A percentile compares a stretch with the other conserved stretches of the same genome.
Evolutionary conservation across 257 asterid species (phyloP).

Genomic region (Nicotiana knightiana): DNA sequence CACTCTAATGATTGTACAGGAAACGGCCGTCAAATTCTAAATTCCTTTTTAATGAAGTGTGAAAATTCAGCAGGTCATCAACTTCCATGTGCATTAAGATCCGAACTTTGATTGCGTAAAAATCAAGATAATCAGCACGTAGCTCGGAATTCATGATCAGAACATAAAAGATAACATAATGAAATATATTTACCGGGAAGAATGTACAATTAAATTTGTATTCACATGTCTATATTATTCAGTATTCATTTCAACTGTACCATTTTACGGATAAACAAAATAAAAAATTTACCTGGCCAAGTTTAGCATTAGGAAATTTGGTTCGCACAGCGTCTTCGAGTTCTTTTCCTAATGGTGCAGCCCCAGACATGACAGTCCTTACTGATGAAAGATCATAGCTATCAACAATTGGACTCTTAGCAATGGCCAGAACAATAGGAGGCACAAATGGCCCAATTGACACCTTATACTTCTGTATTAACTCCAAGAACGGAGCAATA

Average conservation of each 20-base stretch:
- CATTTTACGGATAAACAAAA: too few relatives aligned
- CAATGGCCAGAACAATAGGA: slow-evolving; percentile 74
- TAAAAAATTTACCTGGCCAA: slow-evolving; percentile 60
- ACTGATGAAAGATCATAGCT: slow-evolving; percentile 78
- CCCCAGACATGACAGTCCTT: slow-evolving; percentile 88
- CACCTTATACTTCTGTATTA: slow-evolving; percentile 67
- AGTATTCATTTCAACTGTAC: too few relatives aligned
- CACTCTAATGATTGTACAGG: too few relatives aligned
- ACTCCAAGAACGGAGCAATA: slow-evolving; percentile 54
- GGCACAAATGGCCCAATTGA: slow-evolving; percentile 89
- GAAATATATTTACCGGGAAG: too few relatives aligned
- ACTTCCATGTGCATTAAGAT: background rate
- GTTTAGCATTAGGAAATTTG: slow-evolving; percentile 74
- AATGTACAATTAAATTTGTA: too few relatives aligned
- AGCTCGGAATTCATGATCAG: background rate
- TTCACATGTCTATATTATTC: too few relatives aligned
- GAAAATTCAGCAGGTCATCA: background rate
- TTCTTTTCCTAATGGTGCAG: slow-evolving; percentile 97
- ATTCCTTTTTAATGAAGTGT: too few relatives aligned
- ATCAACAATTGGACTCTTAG: slow-evolving; percentile 65
- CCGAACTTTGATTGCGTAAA: background rate
- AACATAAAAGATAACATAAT: background rate
- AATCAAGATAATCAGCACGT: background rate
- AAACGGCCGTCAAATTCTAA: too few relatives aligned
- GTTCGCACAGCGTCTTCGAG: slow-evolving; percentile 74